Base-by-base conservation (phyloP, 2,329 filamentous ascomycete genomes). In the Scleromitrula shiraiana region DNA sequence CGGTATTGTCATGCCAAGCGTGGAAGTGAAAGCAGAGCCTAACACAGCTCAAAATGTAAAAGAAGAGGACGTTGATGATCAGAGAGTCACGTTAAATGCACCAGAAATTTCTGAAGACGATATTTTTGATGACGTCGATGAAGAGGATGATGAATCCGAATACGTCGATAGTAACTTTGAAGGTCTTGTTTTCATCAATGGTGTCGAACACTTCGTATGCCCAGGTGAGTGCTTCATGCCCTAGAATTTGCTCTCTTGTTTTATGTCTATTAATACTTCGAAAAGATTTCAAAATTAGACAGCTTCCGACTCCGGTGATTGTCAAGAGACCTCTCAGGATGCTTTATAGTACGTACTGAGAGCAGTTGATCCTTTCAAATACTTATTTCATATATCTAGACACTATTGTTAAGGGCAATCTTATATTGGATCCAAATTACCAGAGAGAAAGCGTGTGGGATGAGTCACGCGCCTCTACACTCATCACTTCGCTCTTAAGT, bases 401-500 rank as follows among this genome's bases (percentile, higher is more conserved):
- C 62, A 50, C 64, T 62, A 48, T 52, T 59, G 15, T 59, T 52
- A n/a, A 56, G 57, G 7, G 62, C 55, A 40, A 60, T 73, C 33
- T 44, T 17, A 62, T 71, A 37, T 57, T 73, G 5, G 61, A 72
- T 46, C 70, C 71, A 4, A 67, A 70, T 14, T 73, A 73, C 42
- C 70, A 73, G 53, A 59, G 71, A 49, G 70, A 69, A 29, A 65
- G 72, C 17, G 70, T 73, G 2, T 74, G 71, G 71, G 56, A 67
- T 53, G 64, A 66, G 44, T 57, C 55, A 20, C 56, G 61, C 38
- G 57, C 57, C 48, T 60, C 57, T 17, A 42, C 54, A 23, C 48
- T 64, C 3, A 59, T 65, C 37, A 56, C 51, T 22, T 65, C 61
- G 10, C 54, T 64, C 12, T 51, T 64, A 15, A 60, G 59, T 62